A percentile compares a stretch with the other conserved stretches of the same genome.
phyloP scores from a whole-genome alignment of 139 green algal genomes.

The Chlamydomonas eustigma region DNA sequence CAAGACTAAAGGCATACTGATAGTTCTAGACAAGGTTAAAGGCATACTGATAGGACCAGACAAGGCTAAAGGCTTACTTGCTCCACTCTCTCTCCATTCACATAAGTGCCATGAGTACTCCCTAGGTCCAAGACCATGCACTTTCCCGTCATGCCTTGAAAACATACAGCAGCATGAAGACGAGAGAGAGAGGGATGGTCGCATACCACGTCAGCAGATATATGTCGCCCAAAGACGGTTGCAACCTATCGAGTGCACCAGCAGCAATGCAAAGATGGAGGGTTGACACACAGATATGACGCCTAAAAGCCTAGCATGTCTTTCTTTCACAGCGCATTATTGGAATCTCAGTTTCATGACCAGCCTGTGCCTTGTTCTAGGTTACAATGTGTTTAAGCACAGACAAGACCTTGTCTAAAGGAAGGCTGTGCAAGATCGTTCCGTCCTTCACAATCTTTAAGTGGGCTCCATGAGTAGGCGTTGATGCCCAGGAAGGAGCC shows the following conservation, averaged over 20 bases:
- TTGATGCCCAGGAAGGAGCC: constrained; percentile 19
- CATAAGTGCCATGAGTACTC: constrained; percentile 33
- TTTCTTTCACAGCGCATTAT: no score
- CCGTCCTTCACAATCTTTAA: constrained; percentile 26
- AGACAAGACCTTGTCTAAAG: background rate
- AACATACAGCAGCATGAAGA: constrained; percentile 38
- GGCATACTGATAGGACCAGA: no score
- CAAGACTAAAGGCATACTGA: no score
- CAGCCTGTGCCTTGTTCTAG: no score
- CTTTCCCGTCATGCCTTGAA: background rate
- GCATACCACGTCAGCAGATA: constrained; percentile 36
- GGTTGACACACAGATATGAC: no score
- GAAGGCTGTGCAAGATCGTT: background rate
- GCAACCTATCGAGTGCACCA: constrained; percentile 9
- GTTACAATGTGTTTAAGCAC: no score
- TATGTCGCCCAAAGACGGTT: constrained; percentile 38
- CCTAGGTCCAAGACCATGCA: constrained; percentile 40
- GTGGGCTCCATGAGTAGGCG: background rate
- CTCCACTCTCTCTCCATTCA: constrained; percentile 16
- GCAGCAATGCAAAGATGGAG: constrained; percentile 14
- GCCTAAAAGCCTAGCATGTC: no score
- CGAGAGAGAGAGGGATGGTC: constrained; percentile 42
- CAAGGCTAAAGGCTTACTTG: no score
- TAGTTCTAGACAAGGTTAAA: no score
- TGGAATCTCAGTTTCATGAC: no score